These are phyloP conservation scores for Ottelia alismoides DNA, from an alignment of 106 monocot genomes.

Conservation along the genomic window DNA sequence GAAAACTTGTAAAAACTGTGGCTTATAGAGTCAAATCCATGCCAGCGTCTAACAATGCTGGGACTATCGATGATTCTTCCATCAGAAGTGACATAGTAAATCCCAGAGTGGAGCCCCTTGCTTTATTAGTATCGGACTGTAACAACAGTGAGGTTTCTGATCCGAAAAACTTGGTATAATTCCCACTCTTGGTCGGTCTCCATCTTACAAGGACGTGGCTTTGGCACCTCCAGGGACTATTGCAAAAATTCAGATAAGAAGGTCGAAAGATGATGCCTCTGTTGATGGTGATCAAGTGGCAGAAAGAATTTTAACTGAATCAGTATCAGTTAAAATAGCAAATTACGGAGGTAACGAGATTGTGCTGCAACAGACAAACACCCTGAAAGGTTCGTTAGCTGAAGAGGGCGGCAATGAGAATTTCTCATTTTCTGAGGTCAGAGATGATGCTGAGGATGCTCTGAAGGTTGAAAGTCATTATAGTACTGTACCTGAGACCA, in stretches of 20 bases:
- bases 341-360: no score
- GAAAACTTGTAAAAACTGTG: slow-evolving; percentile 66
- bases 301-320: no score
- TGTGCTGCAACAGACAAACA: no score
- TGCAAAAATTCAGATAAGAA: slow-evolving; percentile 47
- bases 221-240: slow-evolving; percentile 94
- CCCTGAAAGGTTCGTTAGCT: neutral
- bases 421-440: no score
- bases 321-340: no score
- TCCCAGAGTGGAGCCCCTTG: neutral
- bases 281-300: slow-evolving; percentile 14
- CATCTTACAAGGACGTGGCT: slow-evolving; percentile 97
- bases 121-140: neutral
- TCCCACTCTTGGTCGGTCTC: slow-evolving; percentile 46
- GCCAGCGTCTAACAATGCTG: slow-evolving; percentile 24
- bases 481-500: no score
- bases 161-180: slow-evolving; percentile 13
- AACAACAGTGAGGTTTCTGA: neutral
- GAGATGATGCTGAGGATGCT: no score
- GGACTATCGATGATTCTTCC: slow-evolving; percentile 7
- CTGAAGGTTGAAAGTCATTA: no score
- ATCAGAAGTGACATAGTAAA: neutral
- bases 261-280: slow-evolving; percentile 24
- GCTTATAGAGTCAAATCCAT: slow-evolving; percentile 76
- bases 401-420: no score